Evolutionary conservation across 2,329 filamentous ascomycete genomes (phyloP), one percentile per base, ranked within the genome.

Genomic region (Curvularia verruculosa): DNA sequence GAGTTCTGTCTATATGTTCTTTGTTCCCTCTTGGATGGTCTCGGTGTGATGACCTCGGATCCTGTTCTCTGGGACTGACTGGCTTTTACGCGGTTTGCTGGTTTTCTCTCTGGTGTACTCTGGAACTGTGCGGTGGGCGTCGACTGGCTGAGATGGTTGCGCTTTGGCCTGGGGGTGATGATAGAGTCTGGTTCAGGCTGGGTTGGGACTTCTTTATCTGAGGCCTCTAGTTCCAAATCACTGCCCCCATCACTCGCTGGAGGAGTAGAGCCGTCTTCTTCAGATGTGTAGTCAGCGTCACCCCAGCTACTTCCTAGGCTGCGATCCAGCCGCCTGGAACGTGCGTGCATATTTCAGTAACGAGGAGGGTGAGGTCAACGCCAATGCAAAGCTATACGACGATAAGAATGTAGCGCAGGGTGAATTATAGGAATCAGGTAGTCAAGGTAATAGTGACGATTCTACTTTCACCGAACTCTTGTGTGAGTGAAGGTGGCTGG

Each of bases 281-380:
- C 70, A 3, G 69, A 68, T 23, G 64, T 62, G 48, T 71, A 72
- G 18, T 72, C 65, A 23, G 68, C 68, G 23, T 71, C 68, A 49
- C 65, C 71, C 74, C 74, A 76, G 39, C 72, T 75, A 23, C 73
- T 71, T 15, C 69, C 70, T 7, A 76, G 65, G 46, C 69, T 75
- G 28, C 56, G 65, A 26, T 58, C 56, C 8, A 69, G 60, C 50
- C 58, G 63, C 2, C 56, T 66, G 21, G 68, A 53, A 26, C 54
- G 54, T 41, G 57, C 56, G 49, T 45, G 66, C 65, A 69, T 73
- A 37, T 39, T n/a, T 52, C 26, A 13, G 37, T 34, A 39, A 29
- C 18, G 28, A 52, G 12, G 18, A 10, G 29, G 31, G 9, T 53
- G 18, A 52, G 10, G 24, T 47, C n/a, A 51, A 19, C 34, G 9